These are phyloP conservation scores for Ogataea angusta DNA, from an alignment of 805 yeast genomes.

Conservation along the genomic window DNA sequence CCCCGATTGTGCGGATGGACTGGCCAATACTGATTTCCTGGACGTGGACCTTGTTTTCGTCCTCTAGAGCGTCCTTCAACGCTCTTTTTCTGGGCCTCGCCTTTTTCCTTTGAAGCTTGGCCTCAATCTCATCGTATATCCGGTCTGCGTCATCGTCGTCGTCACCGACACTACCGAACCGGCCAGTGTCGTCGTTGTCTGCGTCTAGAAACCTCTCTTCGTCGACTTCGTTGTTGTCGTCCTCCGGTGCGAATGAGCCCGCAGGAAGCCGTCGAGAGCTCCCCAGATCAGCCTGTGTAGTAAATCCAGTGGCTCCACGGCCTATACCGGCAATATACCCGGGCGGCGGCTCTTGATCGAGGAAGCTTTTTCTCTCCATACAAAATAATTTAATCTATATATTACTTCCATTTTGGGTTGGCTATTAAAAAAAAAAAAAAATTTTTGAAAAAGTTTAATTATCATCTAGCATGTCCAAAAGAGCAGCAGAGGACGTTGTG, in stretches of 20 bases:
- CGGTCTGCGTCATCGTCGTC: constrained; percentile 79
- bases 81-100: constrained; percentile 70
- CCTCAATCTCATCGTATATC: constrained; percentile 64
- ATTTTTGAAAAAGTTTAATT: constrained; percentile 7
- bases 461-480: constrained; percentile 30
- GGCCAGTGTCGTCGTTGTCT: constrained; percentile 21
- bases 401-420: constrained; percentile 8
- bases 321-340: constrained; percentile 93
- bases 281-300: constrained; percentile 78
- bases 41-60: constrained; percentile 11
- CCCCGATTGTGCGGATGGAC: constrained; percentile 36
- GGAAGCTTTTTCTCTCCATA: constrained; percentile 59
- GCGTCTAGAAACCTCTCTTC: constrained; percentile 28
- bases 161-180: constrained; percentile 36
- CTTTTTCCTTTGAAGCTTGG: constrained; percentile 36
- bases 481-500: constrained; percentile 29
- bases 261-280: constrained; percentile 37
- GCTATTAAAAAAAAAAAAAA: constrained; percentile 12
- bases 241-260: constrained; percentile 23
- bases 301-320: constrained; percentile 92
- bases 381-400: constrained; percentile 2
- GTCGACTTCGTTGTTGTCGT: constrained; percentile 32
- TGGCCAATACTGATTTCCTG: constrained; percentile 22
- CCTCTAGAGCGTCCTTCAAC: constrained; percentile 37
- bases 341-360: constrained; percentile 82